Evolutionary conservation across 176 grass and related monocot genomes (phyloP).

Genomic region (Chloris gayana): DNA sequence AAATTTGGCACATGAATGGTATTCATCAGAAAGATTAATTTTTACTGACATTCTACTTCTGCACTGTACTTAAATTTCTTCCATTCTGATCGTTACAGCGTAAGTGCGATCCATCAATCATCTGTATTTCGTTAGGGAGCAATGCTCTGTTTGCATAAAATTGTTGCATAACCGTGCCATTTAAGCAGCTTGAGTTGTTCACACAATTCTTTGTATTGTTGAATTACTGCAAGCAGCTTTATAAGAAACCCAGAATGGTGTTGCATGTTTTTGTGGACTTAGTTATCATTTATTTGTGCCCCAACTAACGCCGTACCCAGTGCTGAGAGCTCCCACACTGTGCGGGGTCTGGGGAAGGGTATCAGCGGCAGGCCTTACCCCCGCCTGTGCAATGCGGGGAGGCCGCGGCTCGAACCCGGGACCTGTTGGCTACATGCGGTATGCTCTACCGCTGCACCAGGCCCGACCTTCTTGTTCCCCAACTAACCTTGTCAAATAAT

Average conservation of each 20-base stretch:
- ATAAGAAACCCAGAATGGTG: conserved; percentile 5
- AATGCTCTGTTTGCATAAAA: conserved; percentile 28
- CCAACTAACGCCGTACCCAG: too few relatives aligned
- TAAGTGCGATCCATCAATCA: conserved; percentile 2
- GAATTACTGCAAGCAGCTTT: conserved; percentile 16
- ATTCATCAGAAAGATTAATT: conserved; percentile 24
- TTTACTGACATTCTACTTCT: conserved; percentile 21
- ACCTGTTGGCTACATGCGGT: too few relatives aligned
- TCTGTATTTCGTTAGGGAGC: conserved; percentile 24
- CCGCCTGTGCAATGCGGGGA: too few relatives aligned
- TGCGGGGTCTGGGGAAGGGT: too few relatives aligned
- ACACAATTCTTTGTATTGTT: conserved; percentile 13
- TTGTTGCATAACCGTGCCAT: conserved; percentile 7
- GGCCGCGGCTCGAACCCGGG: too few relatives aligned
- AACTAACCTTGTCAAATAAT: not conserved
- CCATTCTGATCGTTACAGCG: conserved; percentile 28
- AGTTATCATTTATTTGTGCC: not conserved
- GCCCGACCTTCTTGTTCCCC: too few relatives aligned
- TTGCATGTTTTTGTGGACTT: conserved; percentile 24
- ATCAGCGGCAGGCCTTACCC: too few relatives aligned
- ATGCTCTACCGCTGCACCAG: too few relatives aligned
- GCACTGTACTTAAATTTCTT: not conserved
- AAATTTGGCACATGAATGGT: not conserved
- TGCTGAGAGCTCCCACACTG: too few relatives aligned
- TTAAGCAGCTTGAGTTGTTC: conserved; percentile 16